Conservation (phyloP, 1,139 yeast genomes). For the Sugiyamaella pinicola region DNA sequence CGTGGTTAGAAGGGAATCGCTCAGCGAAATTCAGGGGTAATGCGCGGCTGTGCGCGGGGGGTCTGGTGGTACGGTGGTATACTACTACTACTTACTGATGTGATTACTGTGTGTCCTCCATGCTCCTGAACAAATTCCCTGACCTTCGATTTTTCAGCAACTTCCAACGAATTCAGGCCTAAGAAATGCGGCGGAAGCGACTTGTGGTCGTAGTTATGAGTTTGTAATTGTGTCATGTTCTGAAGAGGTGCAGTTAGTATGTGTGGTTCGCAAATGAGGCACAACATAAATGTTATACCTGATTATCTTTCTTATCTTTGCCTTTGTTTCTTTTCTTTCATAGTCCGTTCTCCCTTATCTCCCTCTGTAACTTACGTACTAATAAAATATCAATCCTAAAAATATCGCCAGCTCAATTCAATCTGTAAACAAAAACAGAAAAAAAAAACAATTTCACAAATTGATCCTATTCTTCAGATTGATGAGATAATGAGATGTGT, state of each 20-base stretch:
- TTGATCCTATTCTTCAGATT: no score
- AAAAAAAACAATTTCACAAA: no score
- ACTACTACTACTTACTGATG: slow-evolving; percentile 47
- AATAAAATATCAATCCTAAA: not conserved
- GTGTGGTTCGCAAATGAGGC: not conserved
- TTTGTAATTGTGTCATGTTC: slow-evolving; percentile 16
- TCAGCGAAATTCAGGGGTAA: slow-evolving; percentile 6
- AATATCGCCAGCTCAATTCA: not conserved
- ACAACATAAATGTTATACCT: not conserved
- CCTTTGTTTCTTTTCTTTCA: no score
- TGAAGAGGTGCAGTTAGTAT: slow-evolving; percentile 11
- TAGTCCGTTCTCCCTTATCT: no score
- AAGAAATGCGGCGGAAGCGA: slow-evolving; percentile 68
- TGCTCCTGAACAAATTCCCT: slow-evolving; percentile 82
- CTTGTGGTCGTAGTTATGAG: slow-evolving; percentile 34
- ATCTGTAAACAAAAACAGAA: not conserved
- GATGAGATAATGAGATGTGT: no score
- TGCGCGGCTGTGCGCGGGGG: not conserved
- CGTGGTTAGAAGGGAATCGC: not conserved
- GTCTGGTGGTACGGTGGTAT: no score
- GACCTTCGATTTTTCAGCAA: slow-evolving; percentile 73
- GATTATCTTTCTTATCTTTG: no score
- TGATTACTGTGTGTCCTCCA: slow-evolving; percentile 95
- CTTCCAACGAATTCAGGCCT: slow-evolving; percentile 74
- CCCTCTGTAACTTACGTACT: not conserved